phyloP scores from a whole-genome alignment of 768 basidiomycete species.

The Basidioascus undulatus region DNA sequence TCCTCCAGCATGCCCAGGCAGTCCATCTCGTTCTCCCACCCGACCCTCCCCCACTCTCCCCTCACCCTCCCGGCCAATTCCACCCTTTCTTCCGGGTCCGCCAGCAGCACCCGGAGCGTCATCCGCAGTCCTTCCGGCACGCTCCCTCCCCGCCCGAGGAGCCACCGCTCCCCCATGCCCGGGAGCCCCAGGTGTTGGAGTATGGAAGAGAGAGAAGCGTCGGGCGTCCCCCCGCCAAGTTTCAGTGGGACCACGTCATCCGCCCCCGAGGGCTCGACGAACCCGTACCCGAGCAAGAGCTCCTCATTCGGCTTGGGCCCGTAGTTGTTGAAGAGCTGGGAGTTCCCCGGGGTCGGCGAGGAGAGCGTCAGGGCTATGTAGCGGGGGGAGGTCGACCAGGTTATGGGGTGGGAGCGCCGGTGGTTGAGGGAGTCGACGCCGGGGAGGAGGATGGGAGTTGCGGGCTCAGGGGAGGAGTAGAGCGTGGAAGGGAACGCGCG shows the following conservation, averaged over 20 bases:
- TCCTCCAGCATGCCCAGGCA: conserved; percentile 38
- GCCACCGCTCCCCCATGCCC: too few species aligned
- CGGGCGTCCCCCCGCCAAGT: too few species aligned
- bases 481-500: conserved; percentile 74
- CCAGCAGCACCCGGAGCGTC: conserved; percentile 17
- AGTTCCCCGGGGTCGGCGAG: conserved; percentile 4
- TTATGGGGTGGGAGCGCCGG: conserved; percentile 48
- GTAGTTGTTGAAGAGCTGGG: conserved; percentile 21
- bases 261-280: too few species aligned
- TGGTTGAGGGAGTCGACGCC: conserved; percentile 76
- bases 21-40: conserved; percentile 41
- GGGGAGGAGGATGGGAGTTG: conserved; percentile 54
- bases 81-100: conserved; percentile 10
- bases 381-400: conserved; percentile 41
- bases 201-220: too few species aligned
- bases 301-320: conserved; percentile 76
- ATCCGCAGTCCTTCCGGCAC: conserved; percentile 15
- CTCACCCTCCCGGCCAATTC: conserved; percentile 10
- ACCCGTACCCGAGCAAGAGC: conserved; percentile 77
- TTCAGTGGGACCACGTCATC: conserved; percentile 28
- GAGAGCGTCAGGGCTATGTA: neutral
- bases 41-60: conserved; percentile 10
- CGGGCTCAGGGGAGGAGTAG: conserved; percentile 29
- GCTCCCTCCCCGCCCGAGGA: conserved; percentile 12
- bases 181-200: too few species aligned